These are phyloP conservation scores for Xylaria sp. DNA, from an alignment of 2,329 filamentous ascomycete genomes.

Conservation along the genomic window DNA sequence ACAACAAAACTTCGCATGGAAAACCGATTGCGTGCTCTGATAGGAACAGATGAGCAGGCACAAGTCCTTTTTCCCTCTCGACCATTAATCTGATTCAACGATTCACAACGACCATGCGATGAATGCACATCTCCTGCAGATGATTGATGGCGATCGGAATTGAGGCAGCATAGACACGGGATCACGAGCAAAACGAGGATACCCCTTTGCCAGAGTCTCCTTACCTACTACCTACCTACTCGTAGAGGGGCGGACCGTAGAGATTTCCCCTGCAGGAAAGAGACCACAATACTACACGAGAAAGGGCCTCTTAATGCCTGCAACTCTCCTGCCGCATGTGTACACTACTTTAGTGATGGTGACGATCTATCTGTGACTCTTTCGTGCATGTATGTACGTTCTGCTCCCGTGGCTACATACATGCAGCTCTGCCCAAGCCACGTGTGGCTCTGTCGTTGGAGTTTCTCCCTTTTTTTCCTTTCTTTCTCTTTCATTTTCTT, in stretches of 20 bases:
- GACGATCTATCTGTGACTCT: neutral
- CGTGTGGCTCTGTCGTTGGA: slow-evolving; percentile 4
- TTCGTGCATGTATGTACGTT: neutral
- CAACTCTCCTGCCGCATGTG: slow-evolving; percentile 1
- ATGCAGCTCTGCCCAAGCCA: slow-evolving; percentile 7
- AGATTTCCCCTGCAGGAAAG: slow-evolving; percentile 6
- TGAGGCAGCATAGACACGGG: slow-evolving; percentile 10
- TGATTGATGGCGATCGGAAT: slow-evolving; percentile 5
- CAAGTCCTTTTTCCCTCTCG: slow-evolving; percentile 6
- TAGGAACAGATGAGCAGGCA: neutral
- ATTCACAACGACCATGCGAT: slow-evolving; percentile 1
- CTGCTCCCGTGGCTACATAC: neutral
- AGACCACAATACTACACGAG: slow-evolving; percentile 13
- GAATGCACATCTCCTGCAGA: slow-evolving; percentile 1
- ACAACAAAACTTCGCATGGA: slow-evolving; percentile 5
- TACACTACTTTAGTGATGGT: neutral
- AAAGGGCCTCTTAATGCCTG: neutral
- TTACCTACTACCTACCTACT: neutral
- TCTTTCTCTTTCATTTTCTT: neutral
- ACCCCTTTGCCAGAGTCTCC: neutral
- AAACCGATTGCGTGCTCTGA: slow-evolving; percentile 1
- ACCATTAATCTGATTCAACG: slow-evolving; percentile 1
- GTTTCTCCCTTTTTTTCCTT: neutral
- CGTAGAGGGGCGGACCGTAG: slow-evolving; percentile 8
- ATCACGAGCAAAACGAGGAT: neutral